Evolutionary conservation across 2,329 filamentous ascomycete genomes (phyloP), one percentile per base, ranked within the genome.

Genomic region (Cladophialophora chaetospira): DNA sequence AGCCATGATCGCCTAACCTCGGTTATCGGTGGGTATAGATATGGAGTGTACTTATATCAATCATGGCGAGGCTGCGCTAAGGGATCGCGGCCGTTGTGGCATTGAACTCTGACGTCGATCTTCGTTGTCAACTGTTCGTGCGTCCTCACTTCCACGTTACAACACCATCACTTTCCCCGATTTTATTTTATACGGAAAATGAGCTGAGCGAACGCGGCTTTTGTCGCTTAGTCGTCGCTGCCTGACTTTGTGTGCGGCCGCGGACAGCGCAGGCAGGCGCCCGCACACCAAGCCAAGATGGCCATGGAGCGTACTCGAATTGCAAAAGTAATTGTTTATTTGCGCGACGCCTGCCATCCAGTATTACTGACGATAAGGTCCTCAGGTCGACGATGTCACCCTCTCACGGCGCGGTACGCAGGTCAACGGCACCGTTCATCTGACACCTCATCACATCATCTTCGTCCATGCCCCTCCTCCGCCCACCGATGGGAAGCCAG

Each of bases 381-480:
- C 33, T 46, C 57, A 79, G 77, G 77, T 79, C 65, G 76, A 79
- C 56, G 77, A 85, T 72, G 83, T 86, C 67, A 81, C 78, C 63
- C 75, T 86, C 55, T 77, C 80, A 66, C 78, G 81, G 57, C 79
- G 78, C 67, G 82, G 82, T 57, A 75, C 79, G 61, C 77, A 79
- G 60, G 77, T 82, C 63, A 75, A 77, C 60, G 84, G 84, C 63
- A 82, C 80, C n/a, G 75, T 87, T 52, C 82, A 85, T 67, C 74
- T 87, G 54, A 83, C 81, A 66, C 78, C 80, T 69, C 82, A 86
- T 72, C 84, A 87, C 68, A 75, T 87, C 51, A 84, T 86, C 66
- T 87, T 87, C 74, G 82, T 78, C 63, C 82, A 83, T 70, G 71
- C 75, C 10, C 81, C 80, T 51, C 72, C 73, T 64, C 63, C 68